Conservation (phyloP, 768 basidiomycete genomes). For the Boletus edulis region DNA sequence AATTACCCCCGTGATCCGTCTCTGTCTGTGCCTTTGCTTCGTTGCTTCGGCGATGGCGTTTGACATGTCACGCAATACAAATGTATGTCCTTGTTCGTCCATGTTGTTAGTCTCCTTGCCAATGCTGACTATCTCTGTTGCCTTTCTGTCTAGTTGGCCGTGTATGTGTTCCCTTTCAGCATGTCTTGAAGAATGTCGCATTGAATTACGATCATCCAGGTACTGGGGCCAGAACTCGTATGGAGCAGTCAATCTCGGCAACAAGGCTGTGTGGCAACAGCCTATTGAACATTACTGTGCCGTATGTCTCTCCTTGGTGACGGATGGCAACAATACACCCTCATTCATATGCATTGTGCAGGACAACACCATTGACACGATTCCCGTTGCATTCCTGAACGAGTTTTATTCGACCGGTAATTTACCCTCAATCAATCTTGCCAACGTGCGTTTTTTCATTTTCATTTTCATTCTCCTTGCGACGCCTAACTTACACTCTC, state of each 20-base stretch:
- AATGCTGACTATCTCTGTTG: background rate
- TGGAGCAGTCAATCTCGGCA: conserved; percentile 25
- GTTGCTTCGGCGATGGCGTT: conserved; percentile 19
- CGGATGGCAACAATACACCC: background rate
- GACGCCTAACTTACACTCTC: background rate
- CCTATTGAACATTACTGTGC: conserved; percentile 32
- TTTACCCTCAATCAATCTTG: conserved; percentile 56
- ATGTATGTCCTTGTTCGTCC: conserved; percentile 15
- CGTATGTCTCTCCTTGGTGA: conserved; percentile 7
- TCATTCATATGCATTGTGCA: conserved; percentile 17
- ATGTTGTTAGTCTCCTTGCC: background rate
- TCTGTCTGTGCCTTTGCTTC: conserved; percentile 13
- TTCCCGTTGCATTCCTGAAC: conserved; percentile 62
- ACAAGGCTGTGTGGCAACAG: conserved; percentile 30
- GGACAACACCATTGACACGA: conserved; percentile 55
- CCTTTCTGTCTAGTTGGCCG: conserved; percentile 19
- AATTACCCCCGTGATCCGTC: conserved; percentile 10
- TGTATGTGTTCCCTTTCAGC: conserved; percentile 11
- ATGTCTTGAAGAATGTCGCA: background rate
- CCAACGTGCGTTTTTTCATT: conserved; percentile 43
- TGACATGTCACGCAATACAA: conserved; percentile 24
- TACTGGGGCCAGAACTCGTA: conserved; percentile 40
- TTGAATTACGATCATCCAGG: conserved; percentile 6
- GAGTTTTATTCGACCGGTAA: conserved; percentile 59
- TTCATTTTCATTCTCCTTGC: background rate